Conservation (phyloP, 2,329 filamentous ascomycete species). For the Dothideomycetidae sp. region DNA sequence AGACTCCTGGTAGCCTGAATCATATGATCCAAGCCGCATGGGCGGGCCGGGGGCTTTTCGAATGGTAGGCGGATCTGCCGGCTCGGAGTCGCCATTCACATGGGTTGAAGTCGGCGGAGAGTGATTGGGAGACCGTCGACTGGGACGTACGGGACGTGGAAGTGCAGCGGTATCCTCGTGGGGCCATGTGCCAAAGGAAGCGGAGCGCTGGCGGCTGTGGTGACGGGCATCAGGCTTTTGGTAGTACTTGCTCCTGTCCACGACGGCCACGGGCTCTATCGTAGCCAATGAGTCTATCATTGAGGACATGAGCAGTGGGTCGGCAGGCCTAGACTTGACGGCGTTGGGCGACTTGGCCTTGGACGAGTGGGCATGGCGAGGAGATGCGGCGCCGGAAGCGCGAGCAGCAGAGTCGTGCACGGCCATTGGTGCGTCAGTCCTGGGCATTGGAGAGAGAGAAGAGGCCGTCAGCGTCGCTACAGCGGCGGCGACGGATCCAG, state of each 20-base stretch:
- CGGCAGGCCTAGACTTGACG: slow-evolving; percentile 32
- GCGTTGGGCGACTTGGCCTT: slow-evolving; percentile 19
- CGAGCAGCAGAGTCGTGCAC: neutral
- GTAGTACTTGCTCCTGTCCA: neutral
- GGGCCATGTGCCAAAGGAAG: neutral
- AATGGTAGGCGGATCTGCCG: neutral
- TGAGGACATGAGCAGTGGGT: slow-evolving; percentile 55
- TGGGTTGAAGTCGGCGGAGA: neutral
- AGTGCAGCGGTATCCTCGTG: neutral
- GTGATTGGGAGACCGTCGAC: neutral
- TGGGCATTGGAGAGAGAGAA: too few species aligned
- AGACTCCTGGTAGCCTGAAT: neutral
- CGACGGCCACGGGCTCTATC: slow-evolving; percentile 16
- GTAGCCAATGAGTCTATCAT: slow-evolving; percentile 46
- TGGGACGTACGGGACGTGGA: neutral
- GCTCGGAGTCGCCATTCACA: neutral
- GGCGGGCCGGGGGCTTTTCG: neutral
- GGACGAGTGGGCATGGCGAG: neutral
- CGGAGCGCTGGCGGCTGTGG: slow-evolving; percentile 7
- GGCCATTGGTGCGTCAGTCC: neutral
- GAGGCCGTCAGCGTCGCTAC: neutral
- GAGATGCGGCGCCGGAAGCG: neutral
- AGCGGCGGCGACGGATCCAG: neutral
- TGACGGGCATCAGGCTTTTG: slow-evolving; percentile 5
- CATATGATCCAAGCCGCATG: neutral